phyloP scores from a whole-genome alignment of 352 stramenopile genomes.

The Phytophthora pinifolia region DNA sequence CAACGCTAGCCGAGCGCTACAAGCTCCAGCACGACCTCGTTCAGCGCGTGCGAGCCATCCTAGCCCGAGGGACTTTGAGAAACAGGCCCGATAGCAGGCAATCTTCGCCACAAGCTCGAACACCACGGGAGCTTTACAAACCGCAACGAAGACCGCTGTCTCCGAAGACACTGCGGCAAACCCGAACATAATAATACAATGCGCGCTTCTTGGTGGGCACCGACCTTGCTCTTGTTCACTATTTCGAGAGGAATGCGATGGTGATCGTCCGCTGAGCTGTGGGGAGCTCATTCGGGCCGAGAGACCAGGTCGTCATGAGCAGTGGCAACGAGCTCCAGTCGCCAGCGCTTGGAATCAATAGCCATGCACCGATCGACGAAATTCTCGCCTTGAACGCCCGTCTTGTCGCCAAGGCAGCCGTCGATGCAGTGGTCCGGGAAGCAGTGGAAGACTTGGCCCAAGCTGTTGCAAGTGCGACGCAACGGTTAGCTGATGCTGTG shows the following conservation, averaged over 20 bases:
- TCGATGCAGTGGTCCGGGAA: slow-evolving; percentile 11
- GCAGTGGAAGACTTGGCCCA: slow-evolving; percentile 18
- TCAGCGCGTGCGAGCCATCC: slow-evolving; percentile 24
- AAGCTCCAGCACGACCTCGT: slow-evolving; percentile 31
- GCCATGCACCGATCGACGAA: slow-evolving; percentile 7
- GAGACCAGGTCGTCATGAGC: slow-evolving; percentile 9
- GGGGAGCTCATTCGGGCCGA: slow-evolving; percentile 12
- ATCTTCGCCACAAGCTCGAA: slow-evolving; percentile 18
- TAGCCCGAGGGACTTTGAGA: slow-evolving; percentile 13
- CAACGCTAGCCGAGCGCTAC: slow-evolving; percentile 26
- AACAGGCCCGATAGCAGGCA: slow-evolving; percentile 9
- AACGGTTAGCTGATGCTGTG: slow-evolving; percentile 18
- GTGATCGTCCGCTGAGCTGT: background rate
- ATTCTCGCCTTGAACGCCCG: slow-evolving; percentile 4
- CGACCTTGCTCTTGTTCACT: slow-evolving; percentile 7
- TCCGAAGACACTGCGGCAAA: slow-evolving; percentile 27
- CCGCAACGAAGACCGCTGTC: slow-evolving; percentile 22
- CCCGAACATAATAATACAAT: slow-evolving; percentile 20
- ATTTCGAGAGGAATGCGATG: slow-evolving; percentile 27
- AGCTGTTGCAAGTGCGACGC: slow-evolving; percentile 17
- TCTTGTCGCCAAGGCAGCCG: slow-evolving; percentile 10
- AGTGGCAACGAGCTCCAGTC: slow-evolving; percentile 3
- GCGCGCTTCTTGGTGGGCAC: background rate
- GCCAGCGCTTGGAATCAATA: slow-evolving; percentile 8
- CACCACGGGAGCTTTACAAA: slow-evolving; percentile 8